Evolutionary conservation across 2,329 filamentous ascomycete species (phyloP), one percentile per base, ranked within the genome.

Genomic region (Fusarium solani-melongenae): DNA sequence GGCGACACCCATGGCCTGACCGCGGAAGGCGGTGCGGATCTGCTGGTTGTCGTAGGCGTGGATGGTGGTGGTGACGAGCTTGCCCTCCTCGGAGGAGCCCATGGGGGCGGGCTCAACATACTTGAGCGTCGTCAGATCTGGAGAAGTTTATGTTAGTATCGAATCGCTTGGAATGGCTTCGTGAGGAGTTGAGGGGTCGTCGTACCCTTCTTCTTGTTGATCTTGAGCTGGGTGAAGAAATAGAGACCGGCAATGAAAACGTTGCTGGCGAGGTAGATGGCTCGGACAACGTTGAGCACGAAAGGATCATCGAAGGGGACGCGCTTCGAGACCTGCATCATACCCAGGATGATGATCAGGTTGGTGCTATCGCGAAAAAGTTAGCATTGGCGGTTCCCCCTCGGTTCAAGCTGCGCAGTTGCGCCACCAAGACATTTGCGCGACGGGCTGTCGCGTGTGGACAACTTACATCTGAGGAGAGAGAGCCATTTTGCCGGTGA

Each of bases 301-400:
- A 85, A 83, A 51, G 89, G 94, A 81, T 98, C 92, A 33, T 98
- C 96, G 80, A 98, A 98, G 57, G 95, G 94, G 71, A 99, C 92
- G 85, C 92, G 94, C 90, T 98, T 98, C 79, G 95, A 93, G 71
- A 97, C 93, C 89, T 98, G 96, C 94, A 98, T 98, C 93, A 98
- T 97, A 82, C 94, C 93, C 78, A 98, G 91, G 87, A 97, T 95
- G 92, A 98, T 95, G 87, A 94, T 88, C 83, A 98, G 89, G 89
- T 98, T 98, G 84, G 93, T 94, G 80, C 95, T 97, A 84, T 77
- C 62, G 63, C 61, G 36, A 51, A 46, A 20, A 46, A 41, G 62
- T 81, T 74, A 82, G 79, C 64, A 71, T 69, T 62, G 33, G 62
- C 71, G 46, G 34, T 64, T 75, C 82, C 67, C 67, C 81, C 65